Evolutionary conservation across 2,329 filamentous ascomycete genomes (phyloP), one percentile per base, ranked within the genome.

Genomic region (Botrytis squamosa): DNA sequence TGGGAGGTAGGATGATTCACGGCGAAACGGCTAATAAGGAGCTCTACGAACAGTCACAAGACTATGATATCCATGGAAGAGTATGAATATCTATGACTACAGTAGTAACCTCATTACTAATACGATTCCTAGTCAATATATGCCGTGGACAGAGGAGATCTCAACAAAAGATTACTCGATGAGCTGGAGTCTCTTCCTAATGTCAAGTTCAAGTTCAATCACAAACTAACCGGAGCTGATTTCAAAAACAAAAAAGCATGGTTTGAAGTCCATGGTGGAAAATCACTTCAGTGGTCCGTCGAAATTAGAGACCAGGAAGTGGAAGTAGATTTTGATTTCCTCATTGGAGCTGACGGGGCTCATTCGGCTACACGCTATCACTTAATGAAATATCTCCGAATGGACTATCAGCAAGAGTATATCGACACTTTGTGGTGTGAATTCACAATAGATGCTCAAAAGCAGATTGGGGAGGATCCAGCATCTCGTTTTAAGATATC

Each of bases 351-450:
- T 49, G 96, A 99, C 80, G 96, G 96, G 12, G 96, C 96, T 0
- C 95, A 99, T 83, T 98, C 95, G 0, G 91, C 94, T 62, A 91
- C 95, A 6, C 88, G 96, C 70, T 97, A 94, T 81, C 94, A 98
- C 81, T 85, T 99, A 84, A 99, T 99, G 95, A 98, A 98, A 84
- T 98, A 89, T 79, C 89, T 92, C 0, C 90, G 92, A 18, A 93
- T 98, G 89, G 90, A 96, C 83, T 99, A 97, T 81, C 88, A 92
- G 78, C 96, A 99, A 81, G 90, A 94, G 79, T 99, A 99, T 82
- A 96, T 99, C 80, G 95, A 98, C 82, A 96, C 95, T 0, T 84
- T 98, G 8, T 99, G 96, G 96, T 98, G 95, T 82, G 96, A 99
- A 81, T 98, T 99, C 81, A 90, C 90, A 68, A 94, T 99, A 75